Evolutionary conservation across 805 yeast species (phyloP).

Genomic region (Saccharomycopsis javanensis): DNA sequence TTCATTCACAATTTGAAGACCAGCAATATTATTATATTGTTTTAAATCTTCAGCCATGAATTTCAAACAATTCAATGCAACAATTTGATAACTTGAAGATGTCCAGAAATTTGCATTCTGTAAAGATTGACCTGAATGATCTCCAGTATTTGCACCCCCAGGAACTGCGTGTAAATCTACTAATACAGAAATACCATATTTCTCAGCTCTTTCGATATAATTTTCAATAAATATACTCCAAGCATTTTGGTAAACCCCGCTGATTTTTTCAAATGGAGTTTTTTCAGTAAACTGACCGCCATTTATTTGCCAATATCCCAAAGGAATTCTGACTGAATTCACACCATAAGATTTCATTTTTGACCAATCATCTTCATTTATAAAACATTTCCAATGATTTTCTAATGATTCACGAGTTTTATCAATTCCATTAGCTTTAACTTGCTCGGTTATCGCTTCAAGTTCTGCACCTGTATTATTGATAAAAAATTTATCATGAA

Average conservation of each 20-base stretch:
- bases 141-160: conserved; percentile 82
- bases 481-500: conserved; percentile 51
- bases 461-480: conserved; percentile 58
- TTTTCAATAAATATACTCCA: conserved; percentile 53
- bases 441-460: conserved; percentile 51
- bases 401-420: conserved; percentile 46
- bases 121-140: conserved; percentile 68
- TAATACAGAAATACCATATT: conserved; percentile 58
- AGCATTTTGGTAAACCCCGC: conserved; percentile 55
- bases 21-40: conserved; percentile 59
- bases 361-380: conserved; percentile 66
- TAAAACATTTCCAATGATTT: conserved; percentile 55
- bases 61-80: conserved; percentile 42
- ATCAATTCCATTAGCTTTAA: conserved; percentile 41
- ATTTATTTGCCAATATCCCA: conserved; percentile 85
- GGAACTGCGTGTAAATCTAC: conserved; percentile 87
- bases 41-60: conserved; percentile 55
- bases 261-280: conserved; percentile 51
- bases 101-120: conserved; percentile 60
- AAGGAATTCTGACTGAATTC: conserved; percentile 76
- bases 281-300: conserved; percentile 48
- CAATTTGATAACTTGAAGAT: conserved; percentile 30
- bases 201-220: conserved; percentile 49
- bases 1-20: conserved; percentile 81
- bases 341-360: conserved; percentile 58